phyloP scores from a whole-genome alignment of 768 basidiomycete genomes.

The Hericium alpestre region DNA sequence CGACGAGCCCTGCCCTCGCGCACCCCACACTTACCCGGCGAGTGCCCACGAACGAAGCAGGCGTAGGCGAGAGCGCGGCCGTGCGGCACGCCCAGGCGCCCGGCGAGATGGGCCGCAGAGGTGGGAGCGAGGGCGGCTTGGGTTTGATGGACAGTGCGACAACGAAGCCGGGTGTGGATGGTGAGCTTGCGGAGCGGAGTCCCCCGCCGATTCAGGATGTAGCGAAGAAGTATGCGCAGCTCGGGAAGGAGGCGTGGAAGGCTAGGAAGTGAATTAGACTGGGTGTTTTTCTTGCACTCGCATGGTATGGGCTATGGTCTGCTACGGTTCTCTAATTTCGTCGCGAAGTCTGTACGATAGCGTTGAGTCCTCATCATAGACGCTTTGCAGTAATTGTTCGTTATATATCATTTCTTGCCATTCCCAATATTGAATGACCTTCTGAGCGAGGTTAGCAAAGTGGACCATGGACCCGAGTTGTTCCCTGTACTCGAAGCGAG shows the following conservation, averaged over 20 bases:
- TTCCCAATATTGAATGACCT: no score
- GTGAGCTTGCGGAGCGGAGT: constrained; percentile 33
- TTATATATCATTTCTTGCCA: no score
- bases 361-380: no score
- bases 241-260: constrained; percentile 40
- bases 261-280: constrained; percentile 27
- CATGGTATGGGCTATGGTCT: not conserved
- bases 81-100: constrained; percentile 31
- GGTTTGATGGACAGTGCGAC: constrained; percentile 32
- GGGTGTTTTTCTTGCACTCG: not conserved
- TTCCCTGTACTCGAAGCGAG: no score
- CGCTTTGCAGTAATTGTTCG: no score
- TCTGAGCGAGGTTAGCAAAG: no score
- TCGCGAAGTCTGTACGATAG: no score
- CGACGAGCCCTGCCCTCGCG: constrained; percentile 32
- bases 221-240: constrained; percentile 35
- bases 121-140: constrained; percentile 33
- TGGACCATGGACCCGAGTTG: no score
- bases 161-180: constrained; percentile 24
- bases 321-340: not conserved
- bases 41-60: constrained; percentile 30
- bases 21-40: constrained; percentile 34
- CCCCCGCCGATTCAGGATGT: constrained; percentile 33
- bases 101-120: constrained; percentile 34
- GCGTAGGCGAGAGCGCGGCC: constrained; percentile 38